Evolutionary conservation across 2,329 filamentous ascomycete species (phyloP).

Genomic region (Massarina eburnea): DNA sequence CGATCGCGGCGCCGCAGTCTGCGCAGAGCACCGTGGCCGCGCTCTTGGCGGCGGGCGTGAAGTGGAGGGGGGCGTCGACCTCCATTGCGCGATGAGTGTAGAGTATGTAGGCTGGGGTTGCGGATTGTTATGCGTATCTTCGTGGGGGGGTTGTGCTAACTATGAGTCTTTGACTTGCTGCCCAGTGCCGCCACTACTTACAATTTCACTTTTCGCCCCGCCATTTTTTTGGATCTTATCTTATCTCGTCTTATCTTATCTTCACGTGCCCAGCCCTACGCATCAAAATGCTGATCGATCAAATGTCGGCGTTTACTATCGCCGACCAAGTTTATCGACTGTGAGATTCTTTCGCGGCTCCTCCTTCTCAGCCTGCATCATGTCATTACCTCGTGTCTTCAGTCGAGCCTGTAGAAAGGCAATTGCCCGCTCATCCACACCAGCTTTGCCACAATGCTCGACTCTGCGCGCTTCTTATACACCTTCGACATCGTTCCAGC

Average conservation of each 20-base stretch:
- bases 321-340: constrained; percentile 10
- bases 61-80: constrained; percentile 43
- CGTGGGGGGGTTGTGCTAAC: not conserved
- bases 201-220: constrained; percentile 7
- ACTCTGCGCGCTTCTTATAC: constrained; percentile 8
- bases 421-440: constrained; percentile 7
- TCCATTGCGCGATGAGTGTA: constrained; percentile 38
- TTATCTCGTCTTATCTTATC: constrained; percentile 22
- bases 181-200: no score
- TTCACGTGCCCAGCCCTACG: constrained; percentile 25
- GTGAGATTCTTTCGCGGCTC: no score
- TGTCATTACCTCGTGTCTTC: constrained; percentile 25
- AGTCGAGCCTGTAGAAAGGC: constrained; percentile 22
- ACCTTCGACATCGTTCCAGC: constrained; percentile 10
- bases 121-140: not conserved
- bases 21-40: constrained; percentile 86
- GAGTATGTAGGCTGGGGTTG: not conserved
- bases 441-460: constrained; percentile 8
- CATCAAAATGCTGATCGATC: no score
- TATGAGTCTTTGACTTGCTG: no score
- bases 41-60: constrained; percentile 43
- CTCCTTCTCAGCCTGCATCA: constrained; percentile 9
- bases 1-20: constrained; percentile 94
- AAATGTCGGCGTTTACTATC: constrained; percentile 10
- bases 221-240: constrained; percentile 7